Conservation (phyloP, 1,139 yeast genomes). For the Lodderomyces orthopsilosis region DNA sequence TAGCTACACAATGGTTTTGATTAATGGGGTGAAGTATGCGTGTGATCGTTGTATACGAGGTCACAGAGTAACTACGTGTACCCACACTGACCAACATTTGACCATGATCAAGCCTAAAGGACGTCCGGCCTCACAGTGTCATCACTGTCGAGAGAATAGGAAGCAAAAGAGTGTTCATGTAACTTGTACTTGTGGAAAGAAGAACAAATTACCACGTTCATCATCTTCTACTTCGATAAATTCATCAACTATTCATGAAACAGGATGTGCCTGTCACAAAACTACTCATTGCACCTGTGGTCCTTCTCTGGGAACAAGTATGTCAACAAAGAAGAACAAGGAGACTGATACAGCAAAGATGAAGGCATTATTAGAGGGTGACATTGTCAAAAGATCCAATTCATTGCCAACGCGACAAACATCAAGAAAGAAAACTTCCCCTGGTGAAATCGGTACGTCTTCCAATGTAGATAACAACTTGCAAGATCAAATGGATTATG, state of each 20-base stretch:
- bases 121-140: slow-evolving; percentile 89
- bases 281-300: slow-evolving; percentile 62
- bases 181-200: slow-evolving; percentile 70
- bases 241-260: slow-evolving; percentile 40
- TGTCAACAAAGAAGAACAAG: slow-evolving; percentile 13
- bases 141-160: slow-evolving; percentile 80
- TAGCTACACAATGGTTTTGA: slow-evolving; percentile 62
- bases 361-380: slow-evolving; percentile 23
- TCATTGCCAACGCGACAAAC: slow-evolving; percentile 6
- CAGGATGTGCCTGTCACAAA: slow-evolving; percentile 56
- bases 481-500: slow-evolving; percentile 4
- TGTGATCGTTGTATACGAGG: slow-evolving; percentile 96
- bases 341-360: slow-evolving; percentile 28
- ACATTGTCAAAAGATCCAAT: slow-evolving; percentile 12
- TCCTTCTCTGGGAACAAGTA: slow-evolving; percentile 11
- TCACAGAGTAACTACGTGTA: slow-evolving; percentile 90
- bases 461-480: slow-evolving; percentile 4
- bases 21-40: slow-evolving; percentile 92
- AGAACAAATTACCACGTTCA: slow-evolving; percentile 31
- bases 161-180: slow-evolving; percentile 69
- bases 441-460: slow-evolving; percentile 8
- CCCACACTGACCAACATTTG: slow-evolving; percentile 86
- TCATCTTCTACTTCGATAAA: background rate
- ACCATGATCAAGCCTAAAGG: slow-evolving; percentile 96
- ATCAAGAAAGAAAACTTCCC: slow-evolving; percentile 10